phyloP scores from a whole-genome alignment of 1,139 yeast species.

The Sugiyamaella castrensis region DNA sequence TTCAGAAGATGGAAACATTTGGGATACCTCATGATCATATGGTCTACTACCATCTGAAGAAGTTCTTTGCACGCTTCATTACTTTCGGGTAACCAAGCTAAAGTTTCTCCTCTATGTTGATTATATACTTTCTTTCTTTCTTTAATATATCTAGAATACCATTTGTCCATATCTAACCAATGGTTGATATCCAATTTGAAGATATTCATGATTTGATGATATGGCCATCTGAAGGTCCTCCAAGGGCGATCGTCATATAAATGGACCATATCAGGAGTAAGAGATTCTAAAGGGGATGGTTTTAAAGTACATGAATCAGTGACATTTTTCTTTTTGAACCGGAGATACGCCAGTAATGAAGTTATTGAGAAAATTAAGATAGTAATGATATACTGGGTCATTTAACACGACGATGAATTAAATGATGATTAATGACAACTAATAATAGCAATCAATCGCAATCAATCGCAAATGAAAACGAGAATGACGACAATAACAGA shows the following conservation, averaged over 20 bases:
- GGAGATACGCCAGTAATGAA: too few species aligned
- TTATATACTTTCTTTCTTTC: slow-evolving; percentile 59
- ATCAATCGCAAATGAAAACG: too few species aligned
- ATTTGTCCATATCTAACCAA: slow-evolving; percentile 79
- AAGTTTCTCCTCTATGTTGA: slow-evolving; percentile 57
- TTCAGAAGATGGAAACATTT: slow-evolving; percentile 54
- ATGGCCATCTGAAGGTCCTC: slow-evolving; percentile 80
- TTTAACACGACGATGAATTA: too few species aligned
- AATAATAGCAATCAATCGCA: too few species aligned
- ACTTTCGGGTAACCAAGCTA: slow-evolving; percentile 69
- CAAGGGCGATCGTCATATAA: slow-evolving; percentile 72
- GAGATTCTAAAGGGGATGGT: slow-evolving; percentile 52
- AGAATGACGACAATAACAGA: too few species aligned
- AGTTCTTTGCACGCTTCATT: slow-evolving; percentile 60
- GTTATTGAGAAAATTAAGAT: too few species aligned
- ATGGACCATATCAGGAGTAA: slow-evolving; percentile 64
- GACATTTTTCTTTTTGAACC: not conserved
- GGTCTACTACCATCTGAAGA: slow-evolving; percentile 59
- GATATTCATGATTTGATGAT: slow-evolving; percentile 76
- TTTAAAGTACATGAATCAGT: not conserved
- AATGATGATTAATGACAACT: too few species aligned
- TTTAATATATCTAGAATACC: slow-evolving; percentile 60
- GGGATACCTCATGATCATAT: slow-evolving; percentile 61
- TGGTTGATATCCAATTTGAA: slow-evolving; percentile 66
- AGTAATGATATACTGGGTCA: too few species aligned